Base-by-base conservation (phyloP, 2,329 filamentous ascomycete genomes). In the Aspergillus neoniger region DNA sequence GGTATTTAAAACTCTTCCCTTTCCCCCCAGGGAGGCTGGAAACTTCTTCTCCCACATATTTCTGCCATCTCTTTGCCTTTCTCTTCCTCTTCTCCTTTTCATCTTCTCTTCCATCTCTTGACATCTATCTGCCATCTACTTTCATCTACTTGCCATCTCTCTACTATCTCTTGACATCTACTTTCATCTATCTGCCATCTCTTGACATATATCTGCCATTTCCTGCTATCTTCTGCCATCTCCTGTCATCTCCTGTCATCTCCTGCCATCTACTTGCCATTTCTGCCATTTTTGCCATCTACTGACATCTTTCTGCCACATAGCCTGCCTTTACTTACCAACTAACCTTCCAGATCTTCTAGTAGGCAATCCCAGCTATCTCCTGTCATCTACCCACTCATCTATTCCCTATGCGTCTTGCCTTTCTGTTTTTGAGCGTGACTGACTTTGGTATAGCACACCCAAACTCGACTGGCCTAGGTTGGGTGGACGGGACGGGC, bases 401-500 rank as follows among this genome's bases (percentile, higher is more conserved):
- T 36, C 32, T 36, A 5, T 36, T 5, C 4, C 4, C 2, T 5
- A 36, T 12, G 12, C 15, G 12, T 14, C 32, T 14, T 14, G 12
- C 32, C 12, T 5, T 36, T 36, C 12, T 36, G 32, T 12, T 15
- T 36, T 4, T 14, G 32, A 36, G 32, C 32, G 32, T 15, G 32
- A 12, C 32, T 36, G 32, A 36, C 32, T 14, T 36, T 32, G 8
- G 30, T 32, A 14, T 32, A 36, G 32, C 12, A 36, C n/a, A 6
- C 17, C 9, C 32, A n/a, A 2, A 15, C 32, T 2, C 10, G 32
- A 36, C 19, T n/a, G 50, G 25, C 17, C 19, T 43, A 5, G 58
- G 15, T 17, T 36, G 52, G 51, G 60, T 57, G 53, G 60, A 10
- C n/a, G 60, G 56, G 55, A 50, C 21, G 58, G 57, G 58, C 54